These are phyloP conservation scores for Durio zibethinus DNA, from an alignment of 345 rosid genomes.

Conservation along the genomic window DNA sequence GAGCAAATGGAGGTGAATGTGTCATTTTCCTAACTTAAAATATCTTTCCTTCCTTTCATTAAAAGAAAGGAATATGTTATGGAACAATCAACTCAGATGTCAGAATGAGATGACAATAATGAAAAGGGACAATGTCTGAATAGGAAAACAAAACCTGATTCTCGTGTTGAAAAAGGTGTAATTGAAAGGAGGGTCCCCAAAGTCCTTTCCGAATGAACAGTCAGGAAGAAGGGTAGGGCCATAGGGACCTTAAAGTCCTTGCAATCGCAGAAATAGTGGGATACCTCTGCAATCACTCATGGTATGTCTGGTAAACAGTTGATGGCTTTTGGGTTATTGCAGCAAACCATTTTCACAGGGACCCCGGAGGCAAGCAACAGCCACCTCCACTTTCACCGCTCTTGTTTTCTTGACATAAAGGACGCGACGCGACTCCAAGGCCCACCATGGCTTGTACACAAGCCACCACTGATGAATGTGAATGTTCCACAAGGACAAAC, in stretches of 20 bases:
- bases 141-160: conserved; percentile 2
- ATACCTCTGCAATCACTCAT: conserved; percentile 17
- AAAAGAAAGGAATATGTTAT: not conserved
- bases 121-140: conserved; percentile 8
- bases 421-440: conserved; percentile 12
- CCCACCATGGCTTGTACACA: conserved; percentile 19
- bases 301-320: conserved; percentile 21
- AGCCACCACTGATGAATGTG: conserved; percentile 11
- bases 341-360: conserved; percentile 10
- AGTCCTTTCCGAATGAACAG: not conserved
- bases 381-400: conserved; percentile 12
- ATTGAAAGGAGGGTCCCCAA: not conserved
- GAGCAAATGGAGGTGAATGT: not conserved
- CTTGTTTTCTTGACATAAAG: conserved; percentile 14
- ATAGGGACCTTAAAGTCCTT: not conserved
- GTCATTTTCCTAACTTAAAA: not conserved
- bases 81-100: conserved; percentile 11
- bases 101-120: not conserved
- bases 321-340: conserved; percentile 16
- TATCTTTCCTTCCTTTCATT: not conserved
- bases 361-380: conserved; percentile 2
- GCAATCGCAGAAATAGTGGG: not conserved
- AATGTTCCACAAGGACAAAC: conserved; percentile 10
- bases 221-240: not conserved
- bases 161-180: not conserved